These are phyloP conservation scores for Mycena sp. DNA, from an alignment of 1,284 basidiomycete species.

Conservation along the genomic window DNA sequence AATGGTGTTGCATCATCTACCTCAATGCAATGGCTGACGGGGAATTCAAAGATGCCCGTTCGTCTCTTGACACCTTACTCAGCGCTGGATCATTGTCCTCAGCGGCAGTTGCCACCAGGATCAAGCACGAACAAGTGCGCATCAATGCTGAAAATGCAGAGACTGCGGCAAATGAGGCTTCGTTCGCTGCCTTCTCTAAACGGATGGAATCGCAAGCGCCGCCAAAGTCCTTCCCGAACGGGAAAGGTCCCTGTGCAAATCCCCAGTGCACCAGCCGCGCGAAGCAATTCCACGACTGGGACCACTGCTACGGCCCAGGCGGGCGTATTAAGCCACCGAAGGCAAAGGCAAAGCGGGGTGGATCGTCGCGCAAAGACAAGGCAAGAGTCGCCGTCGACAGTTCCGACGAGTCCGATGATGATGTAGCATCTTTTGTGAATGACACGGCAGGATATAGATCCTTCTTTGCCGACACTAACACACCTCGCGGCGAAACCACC, in stretches of 20 bases:
- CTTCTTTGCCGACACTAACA: neutral
- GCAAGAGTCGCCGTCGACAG: neutral
- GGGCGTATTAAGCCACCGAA: neutral
- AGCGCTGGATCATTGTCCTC: constrained; percentile 3
- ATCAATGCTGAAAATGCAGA: constrained; percentile 3
- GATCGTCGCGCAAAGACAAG: neutral
- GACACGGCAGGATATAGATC: neutral
- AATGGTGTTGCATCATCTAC: neutral
- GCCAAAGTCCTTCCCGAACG: neutral
- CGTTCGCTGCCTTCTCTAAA: constrained; percentile 1
- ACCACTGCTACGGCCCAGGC: no score
- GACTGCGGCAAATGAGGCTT: neutral
- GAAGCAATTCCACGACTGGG: constrained; percentile 12
- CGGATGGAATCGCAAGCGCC: neutral
- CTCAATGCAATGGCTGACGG: no score
- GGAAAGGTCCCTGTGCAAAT: constrained; percentile 9
- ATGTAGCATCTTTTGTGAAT: neutral
- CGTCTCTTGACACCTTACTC: constrained; percentile 2
- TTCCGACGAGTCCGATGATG: neutral
- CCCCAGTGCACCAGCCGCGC: constrained; percentile 3
- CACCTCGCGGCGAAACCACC: neutral
- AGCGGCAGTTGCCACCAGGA: neutral
- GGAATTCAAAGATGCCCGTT: neutral
- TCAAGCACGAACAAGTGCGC: constrained; percentile 9
- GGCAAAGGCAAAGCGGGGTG: neutral